Conservation (phyloP, 441 rosid species). For the Eutrema salsugineum region DNA sequence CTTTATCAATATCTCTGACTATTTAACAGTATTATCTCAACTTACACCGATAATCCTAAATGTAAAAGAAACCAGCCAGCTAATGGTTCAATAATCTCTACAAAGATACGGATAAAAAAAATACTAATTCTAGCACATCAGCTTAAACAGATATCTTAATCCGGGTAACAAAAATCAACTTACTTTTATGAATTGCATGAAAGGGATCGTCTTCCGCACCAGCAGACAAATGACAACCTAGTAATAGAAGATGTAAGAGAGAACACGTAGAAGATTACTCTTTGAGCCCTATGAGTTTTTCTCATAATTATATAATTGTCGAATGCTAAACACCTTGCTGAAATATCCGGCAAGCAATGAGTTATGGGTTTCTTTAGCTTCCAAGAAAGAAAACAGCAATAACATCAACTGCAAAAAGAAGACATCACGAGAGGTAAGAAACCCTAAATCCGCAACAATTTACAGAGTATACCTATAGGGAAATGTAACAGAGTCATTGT, state of each 20-base stretch:
- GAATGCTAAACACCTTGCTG: constrained; percentile 55
- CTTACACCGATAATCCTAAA: neutral
- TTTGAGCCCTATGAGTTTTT: neutral
- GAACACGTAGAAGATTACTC: neutral
- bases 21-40: neutral
- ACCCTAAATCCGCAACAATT: neutral
- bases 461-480: neutral
- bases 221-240: constrained; percentile 71
- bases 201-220: constrained; percentile 62
- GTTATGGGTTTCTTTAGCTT: constrained; percentile 47
- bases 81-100: neutral
- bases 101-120: neutral
- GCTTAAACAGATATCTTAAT: neutral
- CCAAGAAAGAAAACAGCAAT: constrained; percentile 64
- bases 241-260: constrained; percentile 26
- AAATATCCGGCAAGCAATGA: constrained; percentile 69
- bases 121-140: constrained; percentile 1
- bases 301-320: neutral
- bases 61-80: constrained; percentile 9
- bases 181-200: constrained; percentile 63
- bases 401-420: constrained; percentile 56
- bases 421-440: constrained; percentile 18
- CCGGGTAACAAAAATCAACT: constrained; percentile 26
- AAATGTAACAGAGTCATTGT: neutral
- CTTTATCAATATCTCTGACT: neutral